Conservation (phyloP, 2,329 filamentous ascomycete species). For the Monilinia fructigena region DNA sequence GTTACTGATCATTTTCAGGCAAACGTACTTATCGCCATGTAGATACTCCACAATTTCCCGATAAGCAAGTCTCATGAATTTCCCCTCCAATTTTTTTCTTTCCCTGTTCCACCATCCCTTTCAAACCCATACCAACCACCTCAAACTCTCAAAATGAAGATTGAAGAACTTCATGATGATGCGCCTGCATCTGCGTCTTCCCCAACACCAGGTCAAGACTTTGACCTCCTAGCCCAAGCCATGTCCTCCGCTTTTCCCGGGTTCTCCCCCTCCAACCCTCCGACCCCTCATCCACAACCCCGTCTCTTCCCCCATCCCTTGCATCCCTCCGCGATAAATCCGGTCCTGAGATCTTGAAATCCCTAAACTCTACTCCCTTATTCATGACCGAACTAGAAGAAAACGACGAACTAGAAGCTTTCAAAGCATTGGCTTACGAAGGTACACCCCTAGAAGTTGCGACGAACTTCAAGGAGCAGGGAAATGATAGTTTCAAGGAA, state of each 20-base stretch:
- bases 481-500: conserved; percentile 82
- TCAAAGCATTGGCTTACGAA: conserved; percentile 89
- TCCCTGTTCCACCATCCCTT: background rate
- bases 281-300: conserved; percentile 34
- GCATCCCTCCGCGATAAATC: conserved; percentile 55
- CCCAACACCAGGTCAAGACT: conserved; percentile 14
- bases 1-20: background rate
- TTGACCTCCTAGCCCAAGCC: conserved; percentile 37
- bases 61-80: conserved; percentile 20
- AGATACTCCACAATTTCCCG: conserved; percentile 7
- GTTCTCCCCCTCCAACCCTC: conserved; percentile 26
- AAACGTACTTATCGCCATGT: conserved; percentile 22
- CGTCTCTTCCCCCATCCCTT: conserved; percentile 55
- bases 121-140: background rate
- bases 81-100: conserved; percentile 25
- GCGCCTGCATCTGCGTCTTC: conserved; percentile 23
- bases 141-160: conserved; percentile 33
- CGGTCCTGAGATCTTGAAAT: conserved; percentile 58
- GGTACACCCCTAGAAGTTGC: conserved; percentile 83
- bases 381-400: conserved; percentile 96
- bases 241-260: conserved; percentile 29
- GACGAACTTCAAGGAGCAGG: conserved; percentile 82
- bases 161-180: conserved; percentile 35
- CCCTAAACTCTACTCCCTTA: conserved; percentile 72
- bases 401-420: conserved; percentile 79